phyloP scores from a whole-genome alignment of 495 filamentous ascomycete genomes.

The Penicillium herquei region DNA sequence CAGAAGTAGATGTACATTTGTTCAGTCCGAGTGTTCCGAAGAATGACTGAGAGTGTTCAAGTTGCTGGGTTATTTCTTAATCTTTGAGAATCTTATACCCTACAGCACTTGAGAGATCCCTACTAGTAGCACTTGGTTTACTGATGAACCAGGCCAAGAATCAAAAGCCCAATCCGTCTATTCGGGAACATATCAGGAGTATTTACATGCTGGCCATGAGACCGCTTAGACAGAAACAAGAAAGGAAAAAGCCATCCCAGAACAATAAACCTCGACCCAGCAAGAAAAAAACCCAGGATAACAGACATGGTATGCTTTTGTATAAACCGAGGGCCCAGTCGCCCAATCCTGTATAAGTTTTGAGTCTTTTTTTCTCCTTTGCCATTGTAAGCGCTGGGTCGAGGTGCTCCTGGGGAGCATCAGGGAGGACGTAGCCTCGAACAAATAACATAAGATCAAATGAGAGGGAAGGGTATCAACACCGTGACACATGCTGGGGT shows the following conservation, averaged over 20 bases:
- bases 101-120: too few species aligned
- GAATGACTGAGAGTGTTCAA: too few species aligned
- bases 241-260: conserved; percentile 1
- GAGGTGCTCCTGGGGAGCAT: neutral
- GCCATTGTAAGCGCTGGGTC: conserved; percentile 2
- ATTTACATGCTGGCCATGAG: conserved; percentile 34
- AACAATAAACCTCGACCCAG: conserved; percentile 5
- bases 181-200: conserved; percentile 26
- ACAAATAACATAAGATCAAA: conserved; percentile 9
- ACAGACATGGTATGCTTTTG: conserved; percentile 1
- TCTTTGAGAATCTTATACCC: too few species aligned
- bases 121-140: neutral
- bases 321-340: conserved; percentile 2
- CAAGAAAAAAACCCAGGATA: neutral
- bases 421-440: neutral
- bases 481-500: conserved; percentile 46
- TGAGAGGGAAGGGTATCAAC: conserved; percentile 46
- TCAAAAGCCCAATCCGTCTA: conserved; percentile 35
- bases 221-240: neutral
- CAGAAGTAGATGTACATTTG: too few species aligned
- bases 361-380: conserved; percentile 3
- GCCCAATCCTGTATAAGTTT: conserved; percentile 5
- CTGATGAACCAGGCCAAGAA: neutral
- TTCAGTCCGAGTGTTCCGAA: too few species aligned
- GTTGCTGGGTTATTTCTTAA: too few species aligned